Evolutionary conservation across 1,284 basidiomycete species (phyloP).

Genomic region (Takashimella koratensis): DNA sequence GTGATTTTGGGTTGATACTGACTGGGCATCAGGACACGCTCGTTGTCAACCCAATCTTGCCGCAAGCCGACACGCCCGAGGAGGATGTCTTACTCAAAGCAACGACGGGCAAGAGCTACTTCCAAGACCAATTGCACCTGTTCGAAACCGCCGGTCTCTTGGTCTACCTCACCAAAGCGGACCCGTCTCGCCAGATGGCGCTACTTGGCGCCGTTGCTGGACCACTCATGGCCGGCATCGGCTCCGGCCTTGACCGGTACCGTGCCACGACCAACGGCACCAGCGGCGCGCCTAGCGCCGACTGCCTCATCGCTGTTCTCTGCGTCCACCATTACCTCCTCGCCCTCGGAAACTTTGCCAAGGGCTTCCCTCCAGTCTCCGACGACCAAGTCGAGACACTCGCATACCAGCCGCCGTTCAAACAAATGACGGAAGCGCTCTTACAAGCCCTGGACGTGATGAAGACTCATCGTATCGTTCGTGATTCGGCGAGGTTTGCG

Average conservation of each 20-base stretch:
- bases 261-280: constrained; percentile 44
- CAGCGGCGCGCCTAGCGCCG: constrained; percentile 4
- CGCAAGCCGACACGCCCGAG: constrained; percentile 51
- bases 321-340: constrained; percentile 94
- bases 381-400: constrained; percentile 67
- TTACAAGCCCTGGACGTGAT: constrained; percentile 82
- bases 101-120: constrained; percentile 60
- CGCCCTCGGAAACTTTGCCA: constrained; percentile 90
- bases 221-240: constrained; percentile 75
- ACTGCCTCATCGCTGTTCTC: constrained; percentile 64
- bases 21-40: constrained; percentile 50
- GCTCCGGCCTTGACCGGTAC: constrained; percentile 58
- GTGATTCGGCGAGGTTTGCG: constrained; percentile 90
- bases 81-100: constrained; percentile 70
- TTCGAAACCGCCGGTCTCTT: constrained; percentile 90
- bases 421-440: constrained; percentile 82
- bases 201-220: constrained; percentile 74
- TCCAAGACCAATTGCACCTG: constrained; percentile 90
- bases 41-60: constrained; percentile 51
- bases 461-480: constrained; percentile 80
- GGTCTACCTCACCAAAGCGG: constrained; percentile 63
- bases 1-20: background rate
- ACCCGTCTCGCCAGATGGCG: constrained; percentile 66
- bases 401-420: constrained; percentile 74
- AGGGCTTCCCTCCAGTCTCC: constrained; percentile 91